These are phyloP conservation scores for Nicotiana attenuata DNA, from an alignment of 257 asterid genomes.

Conservation along the genomic window DNA sequence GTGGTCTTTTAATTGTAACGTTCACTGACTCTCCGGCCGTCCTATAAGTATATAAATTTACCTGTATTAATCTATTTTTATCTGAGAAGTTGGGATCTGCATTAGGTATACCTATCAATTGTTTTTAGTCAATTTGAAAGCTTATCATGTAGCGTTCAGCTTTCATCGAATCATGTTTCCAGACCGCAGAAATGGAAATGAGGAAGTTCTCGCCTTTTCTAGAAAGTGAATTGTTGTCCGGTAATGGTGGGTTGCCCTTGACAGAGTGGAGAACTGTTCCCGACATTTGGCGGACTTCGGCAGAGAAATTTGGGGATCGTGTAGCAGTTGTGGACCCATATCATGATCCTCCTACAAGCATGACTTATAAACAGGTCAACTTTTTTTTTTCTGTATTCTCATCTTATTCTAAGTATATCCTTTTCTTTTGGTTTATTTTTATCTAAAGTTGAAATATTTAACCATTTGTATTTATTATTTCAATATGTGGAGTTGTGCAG, in stretches of 20 bases:
- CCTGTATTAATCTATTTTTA: background rate
- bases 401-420: background rate
- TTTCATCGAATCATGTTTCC: background rate
- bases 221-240: constrained; percentile 45
- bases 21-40: background rate
- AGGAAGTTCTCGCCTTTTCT: constrained; percentile 70
- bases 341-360: constrained; percentile 76
- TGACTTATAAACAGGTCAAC: constrained; percentile 72
- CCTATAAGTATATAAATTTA: background rate
- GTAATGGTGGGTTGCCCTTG: constrained; percentile 35
- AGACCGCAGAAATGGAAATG: constrained; percentile 28
- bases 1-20: background rate
- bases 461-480: background rate
- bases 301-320: constrained; percentile 72
- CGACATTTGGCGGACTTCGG: constrained; percentile 83
- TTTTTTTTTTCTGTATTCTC: background rate
- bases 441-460: background rate
- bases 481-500: background rate
- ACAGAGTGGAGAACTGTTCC: constrained; percentile 74
- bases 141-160: background rate
- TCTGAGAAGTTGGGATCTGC: background rate
- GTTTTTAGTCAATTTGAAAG: background rate
- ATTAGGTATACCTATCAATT: background rate
- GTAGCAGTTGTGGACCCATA: constrained; percentile 76
- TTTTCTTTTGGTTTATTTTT: background rate